Evolutionary conservation across 768 basidiomycete species (phyloP).

Genomic region (Pulveroboletus sp.): DNA sequence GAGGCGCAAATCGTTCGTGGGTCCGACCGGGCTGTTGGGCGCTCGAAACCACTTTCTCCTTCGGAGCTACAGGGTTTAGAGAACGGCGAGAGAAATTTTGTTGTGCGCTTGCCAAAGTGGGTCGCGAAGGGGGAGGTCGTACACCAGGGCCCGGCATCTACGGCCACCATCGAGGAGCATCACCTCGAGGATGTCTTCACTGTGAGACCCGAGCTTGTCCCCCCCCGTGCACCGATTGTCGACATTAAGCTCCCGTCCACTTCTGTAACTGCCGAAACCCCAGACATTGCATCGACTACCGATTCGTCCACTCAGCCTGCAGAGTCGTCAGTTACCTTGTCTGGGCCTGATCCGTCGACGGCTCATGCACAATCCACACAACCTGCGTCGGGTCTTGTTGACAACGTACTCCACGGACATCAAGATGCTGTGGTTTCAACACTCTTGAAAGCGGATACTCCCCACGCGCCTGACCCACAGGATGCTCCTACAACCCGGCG

Average conservation of each 20-base stretch:
- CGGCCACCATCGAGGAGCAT: constrained; percentile 32
- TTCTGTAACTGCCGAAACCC: constrained; percentile 10
- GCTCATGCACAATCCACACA: constrained; percentile 10
- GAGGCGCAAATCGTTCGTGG: constrained; percentile 42
- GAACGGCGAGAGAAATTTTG: constrained; percentile 41
- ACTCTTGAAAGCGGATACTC: constrained; percentile 29
- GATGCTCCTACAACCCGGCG: constrained; percentile 22
- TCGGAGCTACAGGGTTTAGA: constrained; percentile 32
- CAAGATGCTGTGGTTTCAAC: constrained; percentile 25
- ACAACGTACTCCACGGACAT: constrained; percentile 24
- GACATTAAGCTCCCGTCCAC: constrained; percentile 28
- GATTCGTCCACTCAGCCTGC: constrained; percentile 11
- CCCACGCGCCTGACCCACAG: constrained; percentile 15
- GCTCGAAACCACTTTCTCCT: constrained; percentile 13
- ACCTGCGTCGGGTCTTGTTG: constrained; percentile 7
- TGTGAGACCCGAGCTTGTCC: constrained; percentile 47
- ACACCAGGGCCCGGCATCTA: constrained; percentile 6
- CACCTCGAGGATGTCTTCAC: constrained; percentile 54
- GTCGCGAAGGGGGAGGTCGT: constrained; percentile 34
- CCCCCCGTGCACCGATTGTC: constrained; percentile 23
- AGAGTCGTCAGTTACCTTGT: constrained; percentile 3
- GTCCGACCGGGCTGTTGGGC: constrained; percentile 10
- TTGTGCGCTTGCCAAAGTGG: constrained; percentile 52
- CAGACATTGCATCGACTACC: constrained; percentile 1
- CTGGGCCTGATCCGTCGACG: constrained; percentile 8